Base-by-base conservation (phyloP, 371 early-diverging fungal genomes). In the Mucor velutinosus region DNA sequence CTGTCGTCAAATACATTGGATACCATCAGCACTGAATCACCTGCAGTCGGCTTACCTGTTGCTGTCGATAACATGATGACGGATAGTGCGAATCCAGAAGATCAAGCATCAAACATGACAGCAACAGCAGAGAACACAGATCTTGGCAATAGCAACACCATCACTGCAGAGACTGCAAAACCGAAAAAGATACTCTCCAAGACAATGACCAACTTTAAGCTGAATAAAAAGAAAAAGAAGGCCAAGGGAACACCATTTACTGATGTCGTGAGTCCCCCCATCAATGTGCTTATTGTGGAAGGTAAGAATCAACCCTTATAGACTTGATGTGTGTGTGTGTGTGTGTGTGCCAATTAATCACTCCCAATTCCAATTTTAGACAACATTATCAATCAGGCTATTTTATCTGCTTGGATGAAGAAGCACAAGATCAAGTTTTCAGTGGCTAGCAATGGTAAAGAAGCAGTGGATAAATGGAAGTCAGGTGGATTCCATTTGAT, bases 241-340 rank as follows among this genome's bases (percentile, higher is more conserved):
- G 67, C 57, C 4, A 70, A 61, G 49, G 68, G 56, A 12, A 60
- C 65, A 5, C 39, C 70, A 15, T 73, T 70, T 65, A 68, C 76
- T 2, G 56, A 67, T 64, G 64, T 58, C 1, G 65, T 72, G 3
- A 83, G 76, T 64, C 87, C 85, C 7, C 87, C 86, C 15, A 87
- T 92, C 65, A 86, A 87, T 58, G 92, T 92, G 1, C 77, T 92
- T 12, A 89, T 92, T 57, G 92, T 89, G 0, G 92, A 92, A 87
- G 89, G 87, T 86, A 80, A 71, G 19, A 27, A 27, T n/a, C n/a
- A n/a, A 11, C 19, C 33, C 1, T 29, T 30, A 3, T 5, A 30
- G 2, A 30, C 3, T 30, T 30, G 30, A n/a, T 30, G 30, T 30
- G 30, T 30, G 30, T 30, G 6, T 30, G 35, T n/a, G 12, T 3